Base-by-base conservation (phyloP, 148 eudicot species). In the Dysphania ambrosioides region DNA sequence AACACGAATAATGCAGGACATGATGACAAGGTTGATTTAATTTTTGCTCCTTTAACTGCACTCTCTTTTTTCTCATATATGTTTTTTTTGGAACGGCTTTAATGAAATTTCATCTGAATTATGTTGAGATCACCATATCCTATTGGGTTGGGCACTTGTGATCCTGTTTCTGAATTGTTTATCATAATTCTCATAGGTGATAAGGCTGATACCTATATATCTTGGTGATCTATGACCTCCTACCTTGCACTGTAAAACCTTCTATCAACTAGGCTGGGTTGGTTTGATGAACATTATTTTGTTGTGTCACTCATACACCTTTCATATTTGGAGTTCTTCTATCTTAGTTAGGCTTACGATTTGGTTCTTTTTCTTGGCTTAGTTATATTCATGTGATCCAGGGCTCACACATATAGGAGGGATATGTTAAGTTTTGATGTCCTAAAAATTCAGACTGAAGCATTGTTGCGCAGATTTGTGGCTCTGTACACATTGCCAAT, bases 11-110 rank as follows among this genome's bases (percentile, higher is more conserved):
- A 89, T 84, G 72, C 99, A 92, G 71, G 88, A 71, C 80, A 76
- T 90, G 81, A 80, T 85, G 55, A 88, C 85, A 77, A 95, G 98
- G 98, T 92, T 69, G 36, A 13, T 6, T 44, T 41, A 35, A 47
- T 47, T 47, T 47, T 55, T 53, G 32, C 49, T 63, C 72, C 63
- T 19, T 9, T 24, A 65, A 63, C 57, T 55, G 47, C 1, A 31
- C 32, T 68, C 6, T 24, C 56, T 30, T 65, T 29, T 1, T 42
- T 61, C 58, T 53, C 53, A 4, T 47, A 47, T 16, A 16, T 16
- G 16, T 12, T 12, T 47, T 47, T 21, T 13, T 13, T 18, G 53
- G 15, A 47, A 2, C 19, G 16, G 53, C 16, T n/a, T n/a, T 47
- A 13, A 47, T 16, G 18, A 16, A 21, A 47, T 13, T 47, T 47